These are phyloP conservation scores for Vaccinium myrtillus DNA, from an alignment of 148 eudicot genomes.

Conservation along the genomic window DNA sequence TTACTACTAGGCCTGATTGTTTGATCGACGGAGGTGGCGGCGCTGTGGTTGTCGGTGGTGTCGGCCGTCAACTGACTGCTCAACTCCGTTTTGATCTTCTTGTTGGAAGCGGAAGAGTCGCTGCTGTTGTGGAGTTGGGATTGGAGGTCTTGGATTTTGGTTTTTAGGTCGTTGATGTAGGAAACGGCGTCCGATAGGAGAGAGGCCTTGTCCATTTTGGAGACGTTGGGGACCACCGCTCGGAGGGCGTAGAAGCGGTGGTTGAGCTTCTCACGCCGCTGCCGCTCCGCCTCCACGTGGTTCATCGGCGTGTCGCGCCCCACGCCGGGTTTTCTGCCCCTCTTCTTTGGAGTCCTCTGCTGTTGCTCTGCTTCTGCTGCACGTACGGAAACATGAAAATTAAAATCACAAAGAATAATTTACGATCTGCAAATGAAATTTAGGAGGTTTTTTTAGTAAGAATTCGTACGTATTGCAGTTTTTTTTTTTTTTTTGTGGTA, in stretches of 20 bases:
- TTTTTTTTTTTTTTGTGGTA: too few relatives aligned
- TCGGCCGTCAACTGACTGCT: constrained; percentile 6
- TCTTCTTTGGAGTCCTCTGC: constrained; percentile 30
- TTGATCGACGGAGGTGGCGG: constrained; percentile 28
- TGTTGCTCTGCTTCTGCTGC: not conserved
- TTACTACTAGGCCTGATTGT: not conserved
- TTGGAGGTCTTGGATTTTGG: constrained; percentile 41
- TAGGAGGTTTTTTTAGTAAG: too few relatives aligned
- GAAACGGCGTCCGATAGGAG: constrained; percentile 70
- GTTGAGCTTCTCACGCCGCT: constrained; percentile 88
- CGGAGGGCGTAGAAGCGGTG: constrained; percentile 82
- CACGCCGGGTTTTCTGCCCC: constrained; percentile 43
- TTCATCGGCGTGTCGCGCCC: constrained; percentile 29
- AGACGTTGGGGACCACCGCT: constrained; percentile 77
- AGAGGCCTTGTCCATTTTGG: constrained; percentile 93
- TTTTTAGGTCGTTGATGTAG: constrained; percentile 64
- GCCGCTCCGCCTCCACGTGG: constrained; percentile 92
- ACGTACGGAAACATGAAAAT: not conserved
- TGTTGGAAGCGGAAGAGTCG: not conserved
- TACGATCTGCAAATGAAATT: too few relatives aligned
- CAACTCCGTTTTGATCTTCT: constrained; percentile 15
- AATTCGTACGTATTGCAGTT: too few relatives aligned
- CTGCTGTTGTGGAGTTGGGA: constrained; percentile 21
- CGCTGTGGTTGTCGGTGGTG: constrained; percentile 36
- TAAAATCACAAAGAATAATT: too few relatives aligned